These are phyloP conservation scores for Phytopythium montanum DNA, from an alignment of 352 stramenopile genomes.

Conservation along the genomic window DNA sequence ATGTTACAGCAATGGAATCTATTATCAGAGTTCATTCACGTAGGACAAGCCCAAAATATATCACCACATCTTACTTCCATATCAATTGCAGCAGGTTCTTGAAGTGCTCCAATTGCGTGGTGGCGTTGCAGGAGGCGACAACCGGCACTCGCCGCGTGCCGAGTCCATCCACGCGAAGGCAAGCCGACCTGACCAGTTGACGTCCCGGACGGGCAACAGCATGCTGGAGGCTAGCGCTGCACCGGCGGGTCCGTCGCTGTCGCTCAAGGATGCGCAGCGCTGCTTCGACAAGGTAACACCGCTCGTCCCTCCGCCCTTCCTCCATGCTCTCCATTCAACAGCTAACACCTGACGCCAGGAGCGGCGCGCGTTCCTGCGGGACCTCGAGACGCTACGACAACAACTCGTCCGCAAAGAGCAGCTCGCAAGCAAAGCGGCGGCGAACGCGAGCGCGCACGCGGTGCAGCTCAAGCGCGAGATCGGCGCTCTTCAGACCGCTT, in stretches of 20 bases:
- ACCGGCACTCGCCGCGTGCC: background rate
- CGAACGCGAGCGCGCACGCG: constrained; percentile 51
- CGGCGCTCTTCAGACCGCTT: constrained; percentile 41
- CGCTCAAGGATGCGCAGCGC: constrained; percentile 67
- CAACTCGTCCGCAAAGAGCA: constrained; percentile 80
- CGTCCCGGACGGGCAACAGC: no score
- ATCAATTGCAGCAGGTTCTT: background rate
- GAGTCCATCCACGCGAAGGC: background rate
- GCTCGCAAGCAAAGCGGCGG: constrained; percentile 32
- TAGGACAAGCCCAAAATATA: no score
- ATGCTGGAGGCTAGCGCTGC: constrained; percentile 19
- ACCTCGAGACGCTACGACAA: constrained; percentile 70
- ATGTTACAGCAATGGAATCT: background rate
- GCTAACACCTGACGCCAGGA: constrained; percentile 37
- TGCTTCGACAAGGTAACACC: constrained; percentile 66
- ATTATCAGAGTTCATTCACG: background rate
- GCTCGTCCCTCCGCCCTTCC: background rate
- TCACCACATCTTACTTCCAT: no score
- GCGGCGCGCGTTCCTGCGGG: constrained; percentile 53
- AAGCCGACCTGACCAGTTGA: no score
- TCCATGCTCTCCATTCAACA: constrained; percentile 1
- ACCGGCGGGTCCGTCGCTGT: constrained; percentile 32
- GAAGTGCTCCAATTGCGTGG: background rate
- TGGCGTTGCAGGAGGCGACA: background rate
- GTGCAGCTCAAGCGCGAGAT: constrained; percentile 83